Evolutionary conservation across 352 stramenopile genomes (phyloP), one percentile per base, ranked within the genome.

Genomic region (Phytophthora europaea): DNA sequence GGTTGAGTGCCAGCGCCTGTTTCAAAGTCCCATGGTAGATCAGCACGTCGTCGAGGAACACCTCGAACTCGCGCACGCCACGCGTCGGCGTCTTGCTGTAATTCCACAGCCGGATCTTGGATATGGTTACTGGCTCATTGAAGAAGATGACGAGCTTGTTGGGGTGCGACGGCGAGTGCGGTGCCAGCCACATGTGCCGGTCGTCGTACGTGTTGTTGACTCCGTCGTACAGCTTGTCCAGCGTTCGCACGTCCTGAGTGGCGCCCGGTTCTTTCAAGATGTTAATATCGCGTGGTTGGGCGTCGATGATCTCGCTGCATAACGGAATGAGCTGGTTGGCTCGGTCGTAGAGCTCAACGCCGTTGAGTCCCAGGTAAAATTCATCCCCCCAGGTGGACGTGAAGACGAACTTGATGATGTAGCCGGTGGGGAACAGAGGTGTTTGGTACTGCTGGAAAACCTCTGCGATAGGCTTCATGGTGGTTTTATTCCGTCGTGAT

Each of bases 391-490:
- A 96, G 2, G 89, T 94, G 4, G 85, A 90, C 48, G 83, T 57
- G 43, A 94, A 88, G 9, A 93, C 84, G 62, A 94, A 91, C 69
- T 97, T 95, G 77, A 98, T 78, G 34, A 96, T 94, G 80, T 91
- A 94, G 4, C 93, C 89, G 0, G 84, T 90, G 2, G 91, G 92
- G 52, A 94, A 93, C 3, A 97, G 67, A 31, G 87, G 86, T 10
- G 91, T 94, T 67, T 98, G 87, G 79, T 98, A 98, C 68, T 97
- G 84, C 75, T 98, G 93, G 12, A 87, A 85, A 20, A 95, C 54
- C 54, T 88, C 81, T 15, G 75, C 67, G 20, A 91, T 87, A 7
- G 85, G 88, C 15, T 76, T 81, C 77, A 90, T 91, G 28, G 20
- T 13, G 26, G 31, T 74, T 38, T 67, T 76, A 31, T 61, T 73